These are phyloP conservation scores for Rhynchospora tenuis DNA, from an alignment of 176 grass and related monocot genomes.

Conservation along the genomic window DNA sequence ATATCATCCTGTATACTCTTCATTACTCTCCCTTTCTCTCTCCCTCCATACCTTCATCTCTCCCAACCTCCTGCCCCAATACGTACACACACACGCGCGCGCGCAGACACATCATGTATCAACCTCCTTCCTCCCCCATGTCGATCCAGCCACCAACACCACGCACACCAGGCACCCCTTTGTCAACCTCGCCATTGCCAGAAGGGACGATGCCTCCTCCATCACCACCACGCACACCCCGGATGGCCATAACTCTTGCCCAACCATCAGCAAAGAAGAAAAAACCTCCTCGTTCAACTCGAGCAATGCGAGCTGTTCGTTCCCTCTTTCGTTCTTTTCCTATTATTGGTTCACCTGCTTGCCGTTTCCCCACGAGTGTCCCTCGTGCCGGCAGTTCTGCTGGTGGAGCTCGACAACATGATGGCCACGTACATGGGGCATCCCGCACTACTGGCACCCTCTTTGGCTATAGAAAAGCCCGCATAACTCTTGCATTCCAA, in stretches of 20 bases:
- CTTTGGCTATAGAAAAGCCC: constrained; percentile 73
- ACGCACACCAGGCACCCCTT: constrained; percentile 29
- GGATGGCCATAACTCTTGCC: constrained; percentile 58
- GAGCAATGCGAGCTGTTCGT: constrained; percentile 63
- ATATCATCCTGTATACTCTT: neutral
- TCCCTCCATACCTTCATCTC: too few species aligned
- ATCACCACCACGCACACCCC: constrained; percentile 38
- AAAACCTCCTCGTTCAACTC: constrained; percentile 33
- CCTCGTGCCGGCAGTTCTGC: constrained; percentile 29
- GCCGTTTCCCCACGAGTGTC: constrained; percentile 53
- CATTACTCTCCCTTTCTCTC: neutral
- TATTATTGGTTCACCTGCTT: constrained; percentile 57
- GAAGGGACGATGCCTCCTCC: constrained; percentile 17
- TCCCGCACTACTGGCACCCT: constrained; percentile 74
- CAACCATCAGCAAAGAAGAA: constrained; percentile 48
- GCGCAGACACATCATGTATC: constrained; percentile 27
- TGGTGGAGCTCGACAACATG: constrained; percentile 22
- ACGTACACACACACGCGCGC: neutral
- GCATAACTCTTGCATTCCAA: constrained; percentile 81
- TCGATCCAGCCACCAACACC: constrained; percentile 44
- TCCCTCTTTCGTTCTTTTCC: constrained; percentile 78
- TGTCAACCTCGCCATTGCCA: neutral
- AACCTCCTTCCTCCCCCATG: constrained; percentile 51
- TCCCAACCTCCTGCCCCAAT: too few species aligned
- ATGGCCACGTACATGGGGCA: constrained; percentile 59